Evolutionary conservation across 2,329 filamentous ascomycete genomes (phyloP).

Genomic region (Talaromyces marneffei): DNA sequence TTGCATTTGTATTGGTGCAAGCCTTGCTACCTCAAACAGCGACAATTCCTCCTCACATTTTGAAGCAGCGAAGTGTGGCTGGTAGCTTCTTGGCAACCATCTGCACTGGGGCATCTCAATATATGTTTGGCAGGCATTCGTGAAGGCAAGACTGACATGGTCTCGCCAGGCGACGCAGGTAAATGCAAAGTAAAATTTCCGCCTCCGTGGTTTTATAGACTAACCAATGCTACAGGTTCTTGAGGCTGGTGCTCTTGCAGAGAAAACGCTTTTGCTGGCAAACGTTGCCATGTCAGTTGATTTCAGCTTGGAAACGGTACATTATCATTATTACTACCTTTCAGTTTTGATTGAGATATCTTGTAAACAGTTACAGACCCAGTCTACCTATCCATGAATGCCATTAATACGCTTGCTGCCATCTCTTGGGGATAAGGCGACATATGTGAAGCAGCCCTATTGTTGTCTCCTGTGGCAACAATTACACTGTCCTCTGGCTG

Average conservation of each 20-base stretch:
- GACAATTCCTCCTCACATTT: conserved; percentile 41
- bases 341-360: not conserved
- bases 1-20: conserved; percentile 36
- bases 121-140: conserved; percentile 23
- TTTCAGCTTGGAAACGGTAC: not conserved
- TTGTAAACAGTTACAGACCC: not conserved
- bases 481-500: not conserved
- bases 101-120: conserved; percentile 36
- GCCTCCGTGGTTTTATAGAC: not conserved
- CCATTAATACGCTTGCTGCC: not conserved
- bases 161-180: not conserved
- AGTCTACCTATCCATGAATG: not conserved
- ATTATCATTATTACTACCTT: conserved; percentile 1
- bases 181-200: not conserved
- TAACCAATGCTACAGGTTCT: not conserved
- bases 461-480: conserved; percentile 1
- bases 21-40: conserved; percentile 28
- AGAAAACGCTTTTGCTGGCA: not conserved
- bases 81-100: conserved; percentile 33
- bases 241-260: not conserved
- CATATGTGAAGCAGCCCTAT: not conserved
- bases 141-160: not conserved
- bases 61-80: conserved; percentile 39
- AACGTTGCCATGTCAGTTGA: not conserved
- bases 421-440: not conserved